Conservation (phyloP, 306 rosid genomes). For the Cucurbita maxima region DNA sequence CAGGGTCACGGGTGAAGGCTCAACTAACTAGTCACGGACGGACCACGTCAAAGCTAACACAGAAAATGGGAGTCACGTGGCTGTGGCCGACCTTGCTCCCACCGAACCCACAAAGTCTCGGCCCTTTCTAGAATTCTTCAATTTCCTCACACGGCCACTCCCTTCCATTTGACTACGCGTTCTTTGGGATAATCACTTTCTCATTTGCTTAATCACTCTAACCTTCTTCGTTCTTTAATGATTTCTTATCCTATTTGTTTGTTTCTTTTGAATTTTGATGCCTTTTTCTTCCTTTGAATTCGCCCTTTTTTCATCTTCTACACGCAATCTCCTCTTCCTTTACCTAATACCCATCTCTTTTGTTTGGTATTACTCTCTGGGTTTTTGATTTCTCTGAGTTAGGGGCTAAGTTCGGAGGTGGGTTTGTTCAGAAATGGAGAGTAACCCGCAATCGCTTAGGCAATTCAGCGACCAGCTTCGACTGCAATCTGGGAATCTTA, state of each 20-base stretch:
- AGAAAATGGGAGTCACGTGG: not conserved
- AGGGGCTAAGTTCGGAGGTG: not conserved
- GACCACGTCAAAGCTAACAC: not conserved
- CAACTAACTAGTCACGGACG: not conserved
- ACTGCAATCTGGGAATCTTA: conserved; percentile 39
- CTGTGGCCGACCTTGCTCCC: not conserved
- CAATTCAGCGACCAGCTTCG: conserved; percentile 89
- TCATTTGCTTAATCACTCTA: not conserved
- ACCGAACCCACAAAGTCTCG: not conserved
- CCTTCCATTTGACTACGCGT: not conserved
- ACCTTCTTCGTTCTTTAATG: not conserved
- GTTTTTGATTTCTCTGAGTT: not conserved
- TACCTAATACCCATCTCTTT: not conserved
- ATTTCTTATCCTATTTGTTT: not conserved
- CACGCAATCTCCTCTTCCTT: conserved; percentile 22
- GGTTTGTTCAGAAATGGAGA: conserved; percentile 28
- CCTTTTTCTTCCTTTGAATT: not conserved
- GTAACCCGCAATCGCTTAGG: conserved; percentile 61
- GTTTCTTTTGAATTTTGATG: no score
- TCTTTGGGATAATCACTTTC: not conserved
- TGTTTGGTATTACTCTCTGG: not conserved
- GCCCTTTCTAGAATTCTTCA: not conserved
- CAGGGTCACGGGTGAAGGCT: not conserved
- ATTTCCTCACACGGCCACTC: not conserved
- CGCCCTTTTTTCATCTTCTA: not conserved